Percentiles rank a stretch among this genome's conserved stretches.
phyloP scores from a whole-genome alignment of 2,329 filamentous ascomycete species.

The Monosporascus sp. region DNA sequence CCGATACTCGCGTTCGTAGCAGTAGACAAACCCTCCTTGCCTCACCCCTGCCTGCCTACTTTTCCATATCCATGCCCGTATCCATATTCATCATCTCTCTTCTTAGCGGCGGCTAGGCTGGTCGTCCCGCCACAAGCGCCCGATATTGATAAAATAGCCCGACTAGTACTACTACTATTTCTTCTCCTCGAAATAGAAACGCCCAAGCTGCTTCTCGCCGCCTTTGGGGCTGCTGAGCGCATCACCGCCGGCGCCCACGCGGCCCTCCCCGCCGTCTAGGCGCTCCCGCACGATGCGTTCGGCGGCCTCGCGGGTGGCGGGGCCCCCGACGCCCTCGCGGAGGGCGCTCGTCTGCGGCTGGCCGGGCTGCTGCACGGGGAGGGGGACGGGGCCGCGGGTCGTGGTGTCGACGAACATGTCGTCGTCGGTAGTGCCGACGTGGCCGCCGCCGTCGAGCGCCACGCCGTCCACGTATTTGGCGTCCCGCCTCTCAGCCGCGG shows the following conservation, averaged over 20 bases:
- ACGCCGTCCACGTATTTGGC: constrained; percentile 65
- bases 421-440: constrained; percentile 36
- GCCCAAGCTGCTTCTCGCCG: constrained; percentile 43
- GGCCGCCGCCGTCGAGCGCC: constrained; percentile 47
- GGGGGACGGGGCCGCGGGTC: constrained; percentile 50
- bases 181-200: constrained; percentile 57
- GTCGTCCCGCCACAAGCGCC: too few relatives aligned
- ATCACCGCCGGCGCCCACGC: constrained; percentile 24
- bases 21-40: too few relatives aligned
- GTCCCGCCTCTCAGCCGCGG: constrained; percentile 50
- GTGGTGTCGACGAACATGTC: constrained; percentile 61
- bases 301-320: constrained; percentile 47
- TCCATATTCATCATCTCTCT: too few relatives aligned
- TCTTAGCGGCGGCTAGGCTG: too few relatives aligned
- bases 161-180: constrained; percentile 15
- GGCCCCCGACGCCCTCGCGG: constrained; percentile 26
- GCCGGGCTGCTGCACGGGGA: constrained; percentile 22
- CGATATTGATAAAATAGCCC: too few relatives aligned
- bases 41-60: too few relatives aligned
- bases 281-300: constrained; percentile 61
- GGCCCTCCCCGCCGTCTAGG: constrained; percentile 46
- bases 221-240: constrained; percentile 40
- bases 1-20: too few relatives aligned
- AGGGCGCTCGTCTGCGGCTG: constrained; percentile 33
- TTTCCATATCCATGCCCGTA: too few relatives aligned